These are phyloP conservation scores for Globisporangium cederbergense DNA, from an alignment of 352 stramenopile genomes.

Conservation along the genomic window DNA sequence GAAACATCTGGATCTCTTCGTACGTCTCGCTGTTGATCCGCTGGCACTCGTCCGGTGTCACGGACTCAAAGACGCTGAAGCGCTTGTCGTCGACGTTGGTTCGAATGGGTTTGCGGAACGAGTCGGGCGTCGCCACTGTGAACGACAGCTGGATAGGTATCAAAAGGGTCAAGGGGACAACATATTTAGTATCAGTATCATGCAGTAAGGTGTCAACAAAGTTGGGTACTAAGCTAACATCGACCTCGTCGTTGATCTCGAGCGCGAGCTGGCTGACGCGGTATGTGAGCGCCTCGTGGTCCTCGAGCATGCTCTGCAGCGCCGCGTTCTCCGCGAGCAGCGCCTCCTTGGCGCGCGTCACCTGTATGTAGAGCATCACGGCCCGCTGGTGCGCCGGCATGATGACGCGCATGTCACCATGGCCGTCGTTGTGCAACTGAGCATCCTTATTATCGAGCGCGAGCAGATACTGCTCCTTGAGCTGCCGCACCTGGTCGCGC, in stretches of 20 bases:
- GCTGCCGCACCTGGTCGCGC: slow-evolving; percentile 26
- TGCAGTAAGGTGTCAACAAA: not conserved
- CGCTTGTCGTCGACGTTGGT: not conserved
- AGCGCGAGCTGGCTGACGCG: slow-evolving; percentile 29
- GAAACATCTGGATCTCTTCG: not conserved
- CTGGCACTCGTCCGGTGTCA: slow-evolving; percentile 2
- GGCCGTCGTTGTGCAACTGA: slow-evolving; percentile 8
- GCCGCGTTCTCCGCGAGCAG: not conserved
- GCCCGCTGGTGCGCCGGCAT: slow-evolving; percentile 9
- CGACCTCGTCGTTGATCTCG: slow-evolving; percentile 26
- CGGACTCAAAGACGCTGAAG: not conserved
- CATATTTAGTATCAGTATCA: not conserved
- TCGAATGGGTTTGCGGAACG: not conserved
- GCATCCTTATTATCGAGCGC: slow-evolving; percentile 12
- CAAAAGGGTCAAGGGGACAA: not conserved
- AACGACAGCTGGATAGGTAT: not conserved
- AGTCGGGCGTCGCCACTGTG: not conserved
- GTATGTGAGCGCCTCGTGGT: slow-evolving; percentile 21
- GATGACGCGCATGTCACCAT: slow-evolving; percentile 10
- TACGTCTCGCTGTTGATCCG: slow-evolving; percentile 4
- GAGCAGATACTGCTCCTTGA: slow-evolving; percentile 34
- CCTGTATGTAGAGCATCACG: not conserved
- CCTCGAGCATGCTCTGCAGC: slow-evolving; percentile 1
- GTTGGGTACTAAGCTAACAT: not conserved
- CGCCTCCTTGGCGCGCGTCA: not conserved